phyloP scores from a whole-genome alignment of 768 basidiomycete species.

The Crepidotus variabilis region DNA sequence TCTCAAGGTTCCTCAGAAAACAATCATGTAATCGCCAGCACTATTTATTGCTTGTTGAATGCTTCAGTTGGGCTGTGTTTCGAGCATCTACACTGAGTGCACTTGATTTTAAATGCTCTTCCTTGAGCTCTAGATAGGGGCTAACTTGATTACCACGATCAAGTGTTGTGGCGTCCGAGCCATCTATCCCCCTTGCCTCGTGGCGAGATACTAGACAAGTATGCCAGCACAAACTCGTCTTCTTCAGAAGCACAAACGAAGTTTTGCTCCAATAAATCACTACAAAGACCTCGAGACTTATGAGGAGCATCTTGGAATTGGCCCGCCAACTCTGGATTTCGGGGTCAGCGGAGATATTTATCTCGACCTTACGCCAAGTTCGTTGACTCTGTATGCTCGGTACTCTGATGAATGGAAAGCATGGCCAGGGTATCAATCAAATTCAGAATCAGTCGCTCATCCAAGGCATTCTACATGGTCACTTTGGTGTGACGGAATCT shows the following conservation, averaged over 20 bases:
- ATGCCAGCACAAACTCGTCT: background rate
- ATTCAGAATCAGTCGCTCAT: conserved; percentile 1
- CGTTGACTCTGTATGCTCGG: conserved; percentile 8
- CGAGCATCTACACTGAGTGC: too few relatives aligned
- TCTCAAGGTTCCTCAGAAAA: too few relatives aligned
- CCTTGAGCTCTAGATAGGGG: too few relatives aligned
- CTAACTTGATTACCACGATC: too few relatives aligned
- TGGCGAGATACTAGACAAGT: too few relatives aligned
- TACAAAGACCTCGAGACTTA: background rate
- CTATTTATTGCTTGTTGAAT: too few relatives aligned
- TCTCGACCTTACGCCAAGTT: conserved; percentile 8
- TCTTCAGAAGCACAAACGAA: background rate
- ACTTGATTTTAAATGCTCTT: too few relatives aligned
- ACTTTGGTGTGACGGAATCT: conserved; percentile 4
- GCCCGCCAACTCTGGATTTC: conserved; percentile 2
- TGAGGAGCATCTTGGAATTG: conserved; percentile 1
- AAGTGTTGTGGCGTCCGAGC: too few relatives aligned
- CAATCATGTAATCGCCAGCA: too few relatives aligned
- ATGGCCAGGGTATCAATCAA: conserved; percentile 7
- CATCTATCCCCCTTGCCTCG: too few relatives aligned
- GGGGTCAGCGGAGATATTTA: conserved; percentile 11
- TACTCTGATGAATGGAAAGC: conserved; percentile 8
- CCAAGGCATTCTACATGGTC: conserved; percentile 1
- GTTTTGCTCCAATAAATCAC: background rate
- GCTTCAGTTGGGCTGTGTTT: too few relatives aligned